Evolutionary conservation across 2,329 filamentous ascomycete species (phyloP).

Genomic region (Thielaviopsis punctulata): DNA sequence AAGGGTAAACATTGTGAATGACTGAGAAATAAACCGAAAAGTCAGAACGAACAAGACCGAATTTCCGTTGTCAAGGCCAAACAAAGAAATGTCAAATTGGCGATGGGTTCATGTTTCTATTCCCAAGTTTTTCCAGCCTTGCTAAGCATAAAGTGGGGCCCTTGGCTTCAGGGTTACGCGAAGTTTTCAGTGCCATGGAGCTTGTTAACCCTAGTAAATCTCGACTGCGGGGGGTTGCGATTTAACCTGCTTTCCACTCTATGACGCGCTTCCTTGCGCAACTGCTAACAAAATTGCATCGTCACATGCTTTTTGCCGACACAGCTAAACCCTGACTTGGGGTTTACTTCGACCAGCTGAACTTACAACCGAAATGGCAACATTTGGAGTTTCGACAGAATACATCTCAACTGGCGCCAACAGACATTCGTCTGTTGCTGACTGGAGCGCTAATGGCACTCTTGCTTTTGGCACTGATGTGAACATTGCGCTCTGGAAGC

Average conservation of each 20-base stretch:
- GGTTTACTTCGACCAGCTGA: neutral
- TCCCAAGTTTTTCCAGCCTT: conserved; percentile 12
- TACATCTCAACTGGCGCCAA: conserved; percentile 72
- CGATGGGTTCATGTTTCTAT: neutral
- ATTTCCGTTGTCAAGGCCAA: neutral
- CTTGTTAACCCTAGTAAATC: neutral
- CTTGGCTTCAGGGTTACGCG: neutral
- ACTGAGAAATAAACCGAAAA: neutral
- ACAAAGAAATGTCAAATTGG: neutral
- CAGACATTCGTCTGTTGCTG: conserved; percentile 71
- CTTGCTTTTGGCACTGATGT: conserved; percentile 81
- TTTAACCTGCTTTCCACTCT: neutral
- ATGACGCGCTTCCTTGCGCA: conserved; percentile 4
- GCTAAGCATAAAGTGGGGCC: conserved; percentile 4
- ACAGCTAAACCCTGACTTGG: neutral
- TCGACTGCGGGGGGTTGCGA: conserved; percentile 2
- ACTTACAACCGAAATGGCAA: conserved; percentile 15
- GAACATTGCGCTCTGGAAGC: conserved; percentile 79
- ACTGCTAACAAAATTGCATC: conserved; percentile 8
- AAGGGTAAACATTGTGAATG: conserved; percentile 39
- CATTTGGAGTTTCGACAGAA: conserved; percentile 22
- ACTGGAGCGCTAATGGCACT: conserved; percentile 61
- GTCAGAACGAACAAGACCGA: neutral
- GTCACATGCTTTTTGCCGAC: neutral
- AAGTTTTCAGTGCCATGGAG: neutral